Conservation (phyloP, 2,329 filamentous ascomycete genomes). For the Aureobasidium sp. region DNA sequence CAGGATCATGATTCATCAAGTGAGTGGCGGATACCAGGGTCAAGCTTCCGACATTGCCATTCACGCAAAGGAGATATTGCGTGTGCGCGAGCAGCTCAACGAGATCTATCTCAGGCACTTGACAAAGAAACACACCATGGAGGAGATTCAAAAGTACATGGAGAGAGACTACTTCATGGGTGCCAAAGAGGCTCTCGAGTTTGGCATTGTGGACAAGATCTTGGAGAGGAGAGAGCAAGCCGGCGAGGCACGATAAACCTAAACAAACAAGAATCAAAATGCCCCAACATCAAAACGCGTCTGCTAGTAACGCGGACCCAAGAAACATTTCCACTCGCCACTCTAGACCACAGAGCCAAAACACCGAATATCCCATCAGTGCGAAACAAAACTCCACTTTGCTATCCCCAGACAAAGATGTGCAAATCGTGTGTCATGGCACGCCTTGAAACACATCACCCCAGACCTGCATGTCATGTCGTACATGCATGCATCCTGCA, state of each 20-base stretch:
- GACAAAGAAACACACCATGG: conserved; percentile 64
- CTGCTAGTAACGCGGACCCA: too few species aligned
- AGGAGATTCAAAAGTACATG: conserved; percentile 91
- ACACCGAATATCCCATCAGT: neutral
- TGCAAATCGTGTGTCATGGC: neutral
- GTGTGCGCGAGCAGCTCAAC: conserved; percentile 79
- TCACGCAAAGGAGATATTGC: conserved; percentile 92
- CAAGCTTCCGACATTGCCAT: conserved; percentile 82
- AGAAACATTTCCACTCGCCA: neutral
- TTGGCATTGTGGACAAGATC: conserved; percentile 90
- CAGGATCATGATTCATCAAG: conserved; percentile 96
- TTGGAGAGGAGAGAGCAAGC: conserved; percentile 52
- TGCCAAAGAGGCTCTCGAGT: conserved; percentile 77
- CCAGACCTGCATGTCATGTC: neutral
- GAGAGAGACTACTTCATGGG: conserved; percentile 93
- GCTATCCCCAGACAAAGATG: too few species aligned
- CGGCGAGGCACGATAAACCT: neutral
- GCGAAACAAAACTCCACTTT: too few species aligned
- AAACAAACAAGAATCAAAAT: too few species aligned
- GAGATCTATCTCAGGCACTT: conserved; percentile 82
- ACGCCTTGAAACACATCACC: neutral
- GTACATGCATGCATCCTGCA: neutral
- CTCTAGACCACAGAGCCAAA: neutral
- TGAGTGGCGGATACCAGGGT: conserved; percentile 65
- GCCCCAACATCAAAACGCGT: too few species aligned